A percentile compares a stretch with the other conserved stretches of the same genome.
Evolutionary conservation across 495 filamentous ascomycete genomes (phyloP).

Genomic region (Penicillium simplicissimum): DNA sequence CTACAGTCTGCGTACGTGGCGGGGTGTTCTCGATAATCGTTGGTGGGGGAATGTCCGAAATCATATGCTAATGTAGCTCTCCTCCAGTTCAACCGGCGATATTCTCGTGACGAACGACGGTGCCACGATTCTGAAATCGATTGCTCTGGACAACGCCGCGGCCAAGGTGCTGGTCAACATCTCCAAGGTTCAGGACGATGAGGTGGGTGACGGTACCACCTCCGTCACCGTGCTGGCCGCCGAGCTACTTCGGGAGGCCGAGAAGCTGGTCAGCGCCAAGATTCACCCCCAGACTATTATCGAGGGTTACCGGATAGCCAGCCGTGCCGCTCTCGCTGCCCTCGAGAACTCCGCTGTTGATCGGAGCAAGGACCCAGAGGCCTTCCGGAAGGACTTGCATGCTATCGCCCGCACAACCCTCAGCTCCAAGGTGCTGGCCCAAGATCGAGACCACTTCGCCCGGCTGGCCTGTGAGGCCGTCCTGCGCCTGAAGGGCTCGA

Average conservation of each 20-base stretch:
- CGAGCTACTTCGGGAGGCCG: constrained; percentile 92
- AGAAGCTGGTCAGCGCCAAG: constrained; percentile 94
- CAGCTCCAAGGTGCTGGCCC: constrained; percentile 94
- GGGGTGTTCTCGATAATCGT: constrained; percentile 12
- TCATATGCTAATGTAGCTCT: constrained; percentile 21
- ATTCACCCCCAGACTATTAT: constrained; percentile 99
- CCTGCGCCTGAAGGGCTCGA: constrained; percentile 83
- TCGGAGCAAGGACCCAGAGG: constrained; percentile 76
- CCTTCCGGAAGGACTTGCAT: constrained; percentile 86
- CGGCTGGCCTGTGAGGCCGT: constrained; percentile 91
- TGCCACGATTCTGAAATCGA: constrained; percentile 95
- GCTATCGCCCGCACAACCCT: constrained; percentile 94
- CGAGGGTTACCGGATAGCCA: constrained; percentile 97
- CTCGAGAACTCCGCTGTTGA: constrained; percentile 84
- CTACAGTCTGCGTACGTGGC: constrained; percentile 85
- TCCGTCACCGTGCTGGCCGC: constrained; percentile 91
- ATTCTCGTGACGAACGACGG: constrained; percentile 99
- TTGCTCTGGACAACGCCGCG: constrained; percentile 97
- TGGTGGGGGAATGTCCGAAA: constrained; percentile 4
- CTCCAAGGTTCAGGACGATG: constrained; percentile 98
- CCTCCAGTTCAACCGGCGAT: constrained; percentile 80
- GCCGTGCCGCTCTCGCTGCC: constrained; percentile 78
- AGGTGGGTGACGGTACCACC: constrained; percentile 94
- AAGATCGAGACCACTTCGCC: constrained; percentile 91
- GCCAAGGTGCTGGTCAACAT: constrained; percentile 96